Evolutionary conservation across 805 yeast genomes (phyloP), one percentile per base, ranked within the genome.

Genomic region (Hagleromyces aurorensis): DNA sequence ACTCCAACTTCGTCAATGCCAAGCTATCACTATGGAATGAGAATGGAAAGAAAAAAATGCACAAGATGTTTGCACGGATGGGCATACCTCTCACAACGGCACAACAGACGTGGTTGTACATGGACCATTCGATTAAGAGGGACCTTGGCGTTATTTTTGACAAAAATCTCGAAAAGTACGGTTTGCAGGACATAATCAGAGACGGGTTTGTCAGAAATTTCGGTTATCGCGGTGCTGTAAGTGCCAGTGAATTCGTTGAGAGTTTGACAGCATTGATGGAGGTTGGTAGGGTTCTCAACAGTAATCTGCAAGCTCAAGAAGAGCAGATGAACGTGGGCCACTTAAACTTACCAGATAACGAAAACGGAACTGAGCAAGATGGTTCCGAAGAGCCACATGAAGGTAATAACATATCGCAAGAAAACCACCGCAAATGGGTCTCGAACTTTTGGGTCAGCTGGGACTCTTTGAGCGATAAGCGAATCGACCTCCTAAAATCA

Each of bases 221-320:
- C 57, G 99, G 98, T 0, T 89, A 70, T 49, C 75, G 81, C 37
- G 96, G 96, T 2, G 73, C 81, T 9, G 64, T 89, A 10, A 75
- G 93, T 21, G 97, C 97, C 0, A 82, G 85, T 56, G 99, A 91
- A 53, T 85, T 80, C 49, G 95, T 83, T 3, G 96, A 91, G 49
- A 72, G 95, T 0, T 60, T 91, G 6, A 72, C 86, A 3, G 96
- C 97, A 2, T 55, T 89, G 30, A 59, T 91, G 14, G 96, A 91
- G 48, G 70, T 67, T 31, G 82, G 78, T 34, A 67, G 59, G n/a
- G 26, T 47, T 16, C 33, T 47, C 16, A 27, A 33, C 9, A 48
- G 38, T 11, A 23, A 34, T 7, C 24, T 11, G 32, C 11, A 27
- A 34, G 16, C 15, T 29, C 15, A 15, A 18, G 10, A 29, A 19